Conservation (phyloP, 768 basidiomycete species). For the Boletus sp. region DNA sequence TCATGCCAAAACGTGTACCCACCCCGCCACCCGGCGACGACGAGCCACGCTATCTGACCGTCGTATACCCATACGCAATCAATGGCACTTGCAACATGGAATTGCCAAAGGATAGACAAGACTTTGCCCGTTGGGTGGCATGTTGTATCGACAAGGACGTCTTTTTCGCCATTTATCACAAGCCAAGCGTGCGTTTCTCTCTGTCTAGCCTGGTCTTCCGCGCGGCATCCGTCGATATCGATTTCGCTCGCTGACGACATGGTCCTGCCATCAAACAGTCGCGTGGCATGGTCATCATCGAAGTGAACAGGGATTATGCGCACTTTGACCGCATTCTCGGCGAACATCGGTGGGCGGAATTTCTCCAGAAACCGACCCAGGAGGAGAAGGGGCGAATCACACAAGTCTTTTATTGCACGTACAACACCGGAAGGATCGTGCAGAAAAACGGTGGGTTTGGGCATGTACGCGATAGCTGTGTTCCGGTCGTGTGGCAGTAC, state of each 20-base stretch:
- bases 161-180: constrained; percentile 43
- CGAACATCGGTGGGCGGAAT: constrained; percentile 41
- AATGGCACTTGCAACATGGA: constrained; percentile 41
- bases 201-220: neutral
- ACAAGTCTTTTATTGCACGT: constrained; percentile 41
- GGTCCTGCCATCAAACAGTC: constrained; percentile 27
- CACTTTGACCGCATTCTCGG: constrained; percentile 40
- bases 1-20: constrained; percentile 41
- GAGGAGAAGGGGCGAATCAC: constrained; percentile 31
- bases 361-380: constrained; percentile 32
- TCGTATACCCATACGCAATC: constrained; percentile 44
- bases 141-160: constrained; percentile 36
- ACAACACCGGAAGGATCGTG: constrained; percentile 38
- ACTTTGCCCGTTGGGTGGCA: constrained; percentile 44
- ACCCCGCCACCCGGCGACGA: constrained; percentile 45
- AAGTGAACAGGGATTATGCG: constrained; percentile 33
- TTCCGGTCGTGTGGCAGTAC: neutral
- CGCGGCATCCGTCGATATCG: neutral
- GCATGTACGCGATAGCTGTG: neutral
- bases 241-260: neutral
- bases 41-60: constrained; percentile 44
- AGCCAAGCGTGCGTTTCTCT: constrained; percentile 40
- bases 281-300: constrained; percentile 45
- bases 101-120: constrained; percentile 34
- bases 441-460: constrained; percentile 43